Evolutionary conservation across 331 rosid genomes (phyloP).

Genomic region (Quercus tomentella): DNA sequence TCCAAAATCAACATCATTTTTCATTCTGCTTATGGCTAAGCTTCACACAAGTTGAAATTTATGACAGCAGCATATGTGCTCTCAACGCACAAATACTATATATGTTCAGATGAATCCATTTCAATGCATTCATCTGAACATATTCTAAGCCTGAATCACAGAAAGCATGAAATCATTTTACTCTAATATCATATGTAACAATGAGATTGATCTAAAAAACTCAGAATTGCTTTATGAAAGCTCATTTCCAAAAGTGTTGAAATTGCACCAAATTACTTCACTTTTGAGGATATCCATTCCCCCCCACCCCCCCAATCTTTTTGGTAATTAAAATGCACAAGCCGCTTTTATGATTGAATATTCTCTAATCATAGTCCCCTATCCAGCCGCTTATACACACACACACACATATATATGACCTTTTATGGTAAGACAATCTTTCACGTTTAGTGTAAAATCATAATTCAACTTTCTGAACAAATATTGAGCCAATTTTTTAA

Average conservation of each 20-base stretch:
- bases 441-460: background rate
- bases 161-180: no score
- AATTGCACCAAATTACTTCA: background rate
- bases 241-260: background rate
- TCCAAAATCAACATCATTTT: no score
- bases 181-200: no score
- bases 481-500: background rate
- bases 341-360: background rate
- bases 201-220: background rate
- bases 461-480: background rate
- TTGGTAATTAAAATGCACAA: background rate
- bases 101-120: background rate
- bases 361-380: background rate
- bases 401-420: background rate
- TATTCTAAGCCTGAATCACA: no score
- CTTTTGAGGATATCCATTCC: background rate
- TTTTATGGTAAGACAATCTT: background rate
- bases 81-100: no score
- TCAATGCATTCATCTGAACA: background rate
- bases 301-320: background rate
- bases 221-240: background rate
- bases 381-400: background rate
- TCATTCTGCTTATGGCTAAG: no score
- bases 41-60: no score
- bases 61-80: no score